A percentile compares a stretch with the other conserved stretches of the same genome.
These are phyloP conservation scores for Euphorbia neoarborescens DNA, from an alignment of 441 rosid species.

Conservation along the genomic window DNA sequence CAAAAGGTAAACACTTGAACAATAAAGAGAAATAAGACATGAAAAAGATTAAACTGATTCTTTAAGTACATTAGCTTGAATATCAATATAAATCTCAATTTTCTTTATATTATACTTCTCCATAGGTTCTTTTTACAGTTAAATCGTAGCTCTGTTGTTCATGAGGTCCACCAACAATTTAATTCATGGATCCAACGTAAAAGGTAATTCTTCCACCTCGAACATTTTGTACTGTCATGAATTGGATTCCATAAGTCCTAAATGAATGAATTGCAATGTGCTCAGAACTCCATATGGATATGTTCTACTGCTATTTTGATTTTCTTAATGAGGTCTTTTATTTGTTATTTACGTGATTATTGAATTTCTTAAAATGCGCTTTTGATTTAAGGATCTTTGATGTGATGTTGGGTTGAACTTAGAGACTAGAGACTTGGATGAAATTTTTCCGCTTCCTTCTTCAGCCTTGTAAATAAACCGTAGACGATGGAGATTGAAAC, in stretches of 20 bases:
- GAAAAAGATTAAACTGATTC: too few species aligned
- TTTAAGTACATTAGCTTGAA: too few species aligned
- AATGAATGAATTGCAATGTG: neutral
- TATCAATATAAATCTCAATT: too few species aligned
- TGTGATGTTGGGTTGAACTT: neutral
- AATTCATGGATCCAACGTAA: too few species aligned
- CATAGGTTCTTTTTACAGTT: too few species aligned
- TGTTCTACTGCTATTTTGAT: neutral
- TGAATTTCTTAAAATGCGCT: neutral
- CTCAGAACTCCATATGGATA: neutral
- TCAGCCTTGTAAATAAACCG: neutral
- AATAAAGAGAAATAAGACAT: too few species aligned
- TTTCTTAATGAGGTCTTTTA: neutral
- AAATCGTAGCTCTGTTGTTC: too few species aligned
- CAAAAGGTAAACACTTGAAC: too few species aligned
- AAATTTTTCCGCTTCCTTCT: neutral
- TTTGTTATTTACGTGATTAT: neutral
- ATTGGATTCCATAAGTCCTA: neutral
- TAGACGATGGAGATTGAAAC: neutral
- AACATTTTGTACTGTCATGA: neutral
- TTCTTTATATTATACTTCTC: too few species aligned
- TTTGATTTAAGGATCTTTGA: neutral
- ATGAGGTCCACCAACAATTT: too few species aligned
- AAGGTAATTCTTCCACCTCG: slow-evolving; percentile 38
- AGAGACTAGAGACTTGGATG: neutral